These are phyloP conservation scores for Diutina rugosa DNA, from an alignment of 1,139 yeast genomes.

Conservation along the genomic window DNA sequence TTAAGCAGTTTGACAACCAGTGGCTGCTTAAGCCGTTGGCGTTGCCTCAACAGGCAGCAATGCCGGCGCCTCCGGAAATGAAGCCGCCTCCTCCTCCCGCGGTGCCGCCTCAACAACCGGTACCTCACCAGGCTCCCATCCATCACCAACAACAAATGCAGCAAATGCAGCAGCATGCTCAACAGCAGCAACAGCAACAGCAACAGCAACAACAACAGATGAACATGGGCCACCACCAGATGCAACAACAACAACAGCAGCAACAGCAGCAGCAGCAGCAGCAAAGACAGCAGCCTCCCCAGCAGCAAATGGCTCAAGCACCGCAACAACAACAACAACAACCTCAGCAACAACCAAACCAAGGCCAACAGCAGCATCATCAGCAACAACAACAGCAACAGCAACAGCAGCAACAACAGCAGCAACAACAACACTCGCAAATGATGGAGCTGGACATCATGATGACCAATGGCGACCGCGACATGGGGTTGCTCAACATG, in stretches of 20 bases:
- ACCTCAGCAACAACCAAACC: not conserved
- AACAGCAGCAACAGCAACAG: not conserved
- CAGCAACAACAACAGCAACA: not conserved
- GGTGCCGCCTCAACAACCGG: conserved; percentile 1
- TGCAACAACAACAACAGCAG: not conserved
- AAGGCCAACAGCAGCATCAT: not conserved
- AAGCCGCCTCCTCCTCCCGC: not conserved
- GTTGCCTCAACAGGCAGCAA: not conserved
- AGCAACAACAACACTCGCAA: not conserved
- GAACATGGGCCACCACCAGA: not conserved
- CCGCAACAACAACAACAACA: not conserved
- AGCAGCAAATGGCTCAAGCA: not conserved
- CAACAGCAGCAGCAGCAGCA: not conserved
- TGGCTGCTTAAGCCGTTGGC: conserved; percentile 27
- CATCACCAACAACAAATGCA: not conserved
- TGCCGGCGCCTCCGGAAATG: not conserved
- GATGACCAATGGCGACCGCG: conserved; percentile 1
- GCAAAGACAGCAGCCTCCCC: not conserved
- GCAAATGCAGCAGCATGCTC: not conserved
- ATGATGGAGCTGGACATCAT: not conserved
- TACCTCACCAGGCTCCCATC: not conserved
- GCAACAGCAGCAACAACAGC: not conserved
- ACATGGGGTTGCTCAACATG: conserved; percentile 1
- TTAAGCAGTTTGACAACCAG: conserved; percentile 34
- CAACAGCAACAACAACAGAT: not conserved